Evolutionary conservation across 495 filamentous ascomycete species (phyloP).

Genomic region (Daldinia decipiens): DNA sequence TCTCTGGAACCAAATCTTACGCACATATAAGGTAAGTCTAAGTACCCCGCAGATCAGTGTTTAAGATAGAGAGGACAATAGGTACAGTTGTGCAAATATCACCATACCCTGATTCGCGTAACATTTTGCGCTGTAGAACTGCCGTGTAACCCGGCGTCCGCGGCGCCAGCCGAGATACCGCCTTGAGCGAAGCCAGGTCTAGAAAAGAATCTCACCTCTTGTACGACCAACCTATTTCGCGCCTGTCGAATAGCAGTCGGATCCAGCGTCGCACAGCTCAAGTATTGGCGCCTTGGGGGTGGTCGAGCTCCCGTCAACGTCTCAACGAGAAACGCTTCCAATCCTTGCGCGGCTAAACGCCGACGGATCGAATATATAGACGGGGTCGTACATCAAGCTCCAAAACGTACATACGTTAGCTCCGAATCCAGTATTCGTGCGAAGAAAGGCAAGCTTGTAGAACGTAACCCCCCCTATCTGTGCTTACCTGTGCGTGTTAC

Average conservation of each 20-base stretch:
- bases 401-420: background rate
- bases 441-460: background rate
- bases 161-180: conserved; percentile 1
- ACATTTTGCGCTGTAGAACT: background rate
- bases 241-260: background rate
- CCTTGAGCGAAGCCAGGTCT: background rate
- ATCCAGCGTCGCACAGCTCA: background rate
- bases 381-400: background rate
- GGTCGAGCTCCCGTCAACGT: background rate
- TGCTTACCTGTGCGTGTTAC: background rate
- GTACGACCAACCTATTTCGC: background rate
- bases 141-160: background rate
- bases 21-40: background rate
- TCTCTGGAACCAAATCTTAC: background rate
- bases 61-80: background rate
- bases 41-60: background rate
- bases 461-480: background rate
- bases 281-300: background rate
- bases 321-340: background rate
- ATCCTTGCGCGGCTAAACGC: background rate
- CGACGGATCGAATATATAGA: background rate
- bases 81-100: background rate
- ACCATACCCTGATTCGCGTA: background rate
- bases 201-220: conserved; percentile 1
- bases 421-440: background rate